A percentile compares a stretch with the other conserved stretches of the same genome.
These are phyloP conservation scores for Boletus coccyginus DNA, from an alignment of 768 basidiomycete genomes.

Conservation along the genomic window DNA sequence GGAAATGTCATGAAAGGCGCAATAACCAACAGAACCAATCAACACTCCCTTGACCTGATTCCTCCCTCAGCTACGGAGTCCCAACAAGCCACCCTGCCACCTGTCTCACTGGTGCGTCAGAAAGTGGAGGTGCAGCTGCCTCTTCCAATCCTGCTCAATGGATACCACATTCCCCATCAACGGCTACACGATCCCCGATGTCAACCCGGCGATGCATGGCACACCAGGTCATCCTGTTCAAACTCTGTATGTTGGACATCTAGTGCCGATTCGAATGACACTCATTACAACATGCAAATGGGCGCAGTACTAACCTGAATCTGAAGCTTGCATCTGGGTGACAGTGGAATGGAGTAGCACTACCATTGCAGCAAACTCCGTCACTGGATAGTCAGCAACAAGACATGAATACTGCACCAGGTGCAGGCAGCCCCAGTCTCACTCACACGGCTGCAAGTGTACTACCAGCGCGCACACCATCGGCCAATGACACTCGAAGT, in stretches of 20 bases:
- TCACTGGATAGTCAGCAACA: slow-evolving; percentile 21
- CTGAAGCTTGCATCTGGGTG: too few relatives aligned
- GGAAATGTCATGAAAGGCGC: slow-evolving; percentile 20
- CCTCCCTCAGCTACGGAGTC: slow-evolving; percentile 14
- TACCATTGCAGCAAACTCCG: too few relatives aligned
- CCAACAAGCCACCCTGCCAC: slow-evolving; percentile 24
- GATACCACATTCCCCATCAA: slow-evolving; percentile 49
- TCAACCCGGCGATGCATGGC: slow-evolving; percentile 34
- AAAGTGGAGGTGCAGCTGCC: slow-evolving; percentile 48
- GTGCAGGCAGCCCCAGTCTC: too few relatives aligned
- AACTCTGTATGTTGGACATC: slow-evolving; percentile 28
- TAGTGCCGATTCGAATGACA: slow-evolving; percentile 19
- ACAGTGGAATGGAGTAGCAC: too few relatives aligned
- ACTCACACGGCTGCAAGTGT: too few relatives aligned
- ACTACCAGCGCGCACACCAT: too few relatives aligned
- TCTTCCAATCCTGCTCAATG: slow-evolving; percentile 39
- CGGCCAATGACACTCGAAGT: too few relatives aligned
- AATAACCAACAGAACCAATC: slow-evolving; percentile 24
- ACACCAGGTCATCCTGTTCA: slow-evolving; percentile 38
- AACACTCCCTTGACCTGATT: slow-evolving; percentile 19
- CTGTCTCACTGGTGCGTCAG: slow-evolving; percentile 41
- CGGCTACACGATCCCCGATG: slow-evolving; percentile 36
- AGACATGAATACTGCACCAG: too few relatives aligned
- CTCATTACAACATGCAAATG: too few relatives aligned
- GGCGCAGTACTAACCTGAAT: too few relatives aligned